Percentiles rank a stretch among this genome's conserved stretches.
Conservation (phyloP, 495 filamentous ascomycete species). For the Penicillium riverlandense region DNA sequence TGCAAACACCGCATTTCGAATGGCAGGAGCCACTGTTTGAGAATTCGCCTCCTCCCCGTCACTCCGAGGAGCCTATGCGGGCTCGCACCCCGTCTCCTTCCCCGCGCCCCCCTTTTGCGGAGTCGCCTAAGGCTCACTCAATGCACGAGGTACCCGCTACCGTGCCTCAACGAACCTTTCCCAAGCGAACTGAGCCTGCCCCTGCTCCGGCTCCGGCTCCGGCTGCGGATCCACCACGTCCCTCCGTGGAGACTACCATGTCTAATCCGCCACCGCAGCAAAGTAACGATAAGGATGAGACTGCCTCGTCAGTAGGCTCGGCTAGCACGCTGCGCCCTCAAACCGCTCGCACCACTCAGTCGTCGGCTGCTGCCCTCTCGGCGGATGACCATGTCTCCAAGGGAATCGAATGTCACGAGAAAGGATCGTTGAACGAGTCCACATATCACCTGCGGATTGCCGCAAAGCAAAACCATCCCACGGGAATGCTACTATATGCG, state of each 20-base stretch:
- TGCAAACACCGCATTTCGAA: conserved; percentile 50
- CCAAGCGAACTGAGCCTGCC: background rate
- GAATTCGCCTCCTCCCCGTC: conserved; percentile 37
- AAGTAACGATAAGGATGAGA: conserved; percentile 37
- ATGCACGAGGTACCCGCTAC: conserved; percentile 24
- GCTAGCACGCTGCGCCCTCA: conserved; percentile 56
- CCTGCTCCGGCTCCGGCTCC: conserved; percentile 12
- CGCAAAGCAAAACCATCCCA: conserved; percentile 76
- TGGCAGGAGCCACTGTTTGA: conserved; percentile 53
- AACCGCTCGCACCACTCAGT: conserved; percentile 33
- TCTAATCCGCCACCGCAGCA: conserved; percentile 10
- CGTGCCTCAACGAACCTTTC: conserved; percentile 3
- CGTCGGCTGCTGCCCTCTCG: conserved; percentile 48
- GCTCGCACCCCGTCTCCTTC: conserved; percentile 30
- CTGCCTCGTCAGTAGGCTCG: conserved; percentile 56
- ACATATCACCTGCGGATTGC: conserved; percentile 93
- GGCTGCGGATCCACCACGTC: conserved; percentile 37
- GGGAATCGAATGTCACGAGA: conserved; percentile 82
- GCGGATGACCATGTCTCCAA: conserved; percentile 83
- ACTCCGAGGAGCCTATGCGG: conserved; percentile 28
- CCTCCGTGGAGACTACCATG: conserved; percentile 34
- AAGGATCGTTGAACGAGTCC: conserved; percentile 77
- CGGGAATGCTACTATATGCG: conserved; percentile 92
- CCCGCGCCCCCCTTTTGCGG: conserved; percentile 7
- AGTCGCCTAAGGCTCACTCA: conserved; percentile 30